Evolutionary conservation across 2,329 filamentous ascomycete species (phyloP), one percentile per base, ranked within the genome.

Genomic region (Aspergillus uvarum): DNA sequence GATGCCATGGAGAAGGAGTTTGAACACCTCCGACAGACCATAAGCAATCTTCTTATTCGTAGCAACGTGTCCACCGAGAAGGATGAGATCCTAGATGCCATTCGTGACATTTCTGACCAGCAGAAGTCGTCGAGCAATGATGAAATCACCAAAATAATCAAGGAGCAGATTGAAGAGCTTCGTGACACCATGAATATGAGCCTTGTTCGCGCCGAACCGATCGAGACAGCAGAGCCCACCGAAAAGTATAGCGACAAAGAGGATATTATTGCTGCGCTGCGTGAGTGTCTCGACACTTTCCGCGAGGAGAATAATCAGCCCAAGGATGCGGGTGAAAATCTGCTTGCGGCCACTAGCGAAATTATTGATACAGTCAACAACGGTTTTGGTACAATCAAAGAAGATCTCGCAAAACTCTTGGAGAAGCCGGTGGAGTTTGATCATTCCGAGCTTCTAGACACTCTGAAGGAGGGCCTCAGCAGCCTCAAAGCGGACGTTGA

Each of bases 391-490:
- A 85, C 84, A 48, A 82, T 97, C 35, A 85, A 91, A 5, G 82
- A 85, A 16, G 93, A 97, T 66, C 84, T 96, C 53, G 81, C 85
- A 64, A 88, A 88, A 70, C 83, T 95, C 16, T 82, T 87, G 22
- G 88, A 94, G 71, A 95, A 92, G 77, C 90, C 92, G 5, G 80
- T 86, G 0, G 92, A 96, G 68, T 83, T 94, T 75, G 93, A 89
- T 0, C 94, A 90, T 61, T 91, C 96, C 65, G 92, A 97, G 75
- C 93, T 97, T 55, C 82, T 97, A 1, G 91, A 96, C 61, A 91
- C 91, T 0, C 82, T 98, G 58, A 96, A 90, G 72, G 84, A 87
- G n/a, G 93, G 92, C 0, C 80, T 98, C 8, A 87, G 89, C 48
- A 84, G 83, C 44, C 83, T 98, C 16, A 87, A 88, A 56, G 83